Evolutionary conservation across 306 rosid genomes (phyloP), one percentile per base, ranked within the genome.

Genomic region (Castanea crenata): DNA sequence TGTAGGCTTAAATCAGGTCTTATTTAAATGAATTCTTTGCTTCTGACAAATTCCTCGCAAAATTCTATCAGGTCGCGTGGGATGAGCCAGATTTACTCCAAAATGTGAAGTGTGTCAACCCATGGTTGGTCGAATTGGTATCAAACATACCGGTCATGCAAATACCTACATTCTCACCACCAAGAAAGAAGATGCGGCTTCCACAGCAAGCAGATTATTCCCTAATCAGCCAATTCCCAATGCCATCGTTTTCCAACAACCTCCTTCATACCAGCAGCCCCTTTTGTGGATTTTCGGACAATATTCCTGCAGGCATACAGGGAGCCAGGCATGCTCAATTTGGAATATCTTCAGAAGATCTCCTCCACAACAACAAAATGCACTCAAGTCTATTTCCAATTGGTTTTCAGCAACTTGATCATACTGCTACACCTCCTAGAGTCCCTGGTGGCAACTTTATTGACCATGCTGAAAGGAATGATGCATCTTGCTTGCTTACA

Each of bases 321-420:
- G 99, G 97, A 96, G 97, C 98, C 99, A 96, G 99, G 99, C 99
- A 96, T 88, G 86, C 90, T 89, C 98, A 86, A 85, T 85, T 87
- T 79, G 95, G 90, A 84, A 86, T 81, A 82, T 82, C 93, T 80
- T 83, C 92, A 41, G 78, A 85, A n/a, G 89, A 90, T 82, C 78
- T 90, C 78, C 94, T 82, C 78, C 94, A 84, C 74, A 76, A 82
- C 82, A 85, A 76, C 86, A 91, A 80, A 83, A 83, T 86, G 54
- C 95, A 80, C 64, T 57, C 77, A n/a, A 85, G 86, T 56, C 80
- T 83, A 78, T 82, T 86, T 83, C 85, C 87, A 3, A 55, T 86
- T 56, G 88, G 88, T 5, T 78, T 88, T 78, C 83, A 90, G 72
- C 86, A 83, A 78, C 82, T 87, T 70, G 86, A 89, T 73, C 86